Percentiles rank a stretch among this genome's conserved stretches.
phyloP scores from a whole-genome alignment of 1,284 basidiomycete species.

The Boletus mariae region DNA sequence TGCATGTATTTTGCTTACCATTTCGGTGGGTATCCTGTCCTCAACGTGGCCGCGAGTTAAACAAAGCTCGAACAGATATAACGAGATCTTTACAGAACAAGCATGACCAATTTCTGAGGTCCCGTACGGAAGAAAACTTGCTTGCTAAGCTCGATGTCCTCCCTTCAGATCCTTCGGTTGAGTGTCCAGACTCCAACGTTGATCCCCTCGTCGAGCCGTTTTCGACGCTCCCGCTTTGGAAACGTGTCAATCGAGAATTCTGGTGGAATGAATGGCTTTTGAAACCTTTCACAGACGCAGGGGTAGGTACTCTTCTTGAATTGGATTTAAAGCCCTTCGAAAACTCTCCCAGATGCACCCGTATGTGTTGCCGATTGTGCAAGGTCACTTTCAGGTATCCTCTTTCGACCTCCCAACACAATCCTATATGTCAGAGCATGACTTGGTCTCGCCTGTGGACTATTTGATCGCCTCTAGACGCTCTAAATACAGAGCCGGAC shows the following conservation, averaged over 20 bases:
- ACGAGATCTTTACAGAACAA: conserved; percentile 79
- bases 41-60: background rate
- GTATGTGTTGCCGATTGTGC: conserved; percentile 71
- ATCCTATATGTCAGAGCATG: conserved; percentile 44
- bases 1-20: conserved; percentile 80
- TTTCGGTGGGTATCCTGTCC: conserved; percentile 52
- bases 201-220: conserved; percentile 66
- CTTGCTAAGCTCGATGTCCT: conserved; percentile 54
- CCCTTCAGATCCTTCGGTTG: conserved; percentile 8
- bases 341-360: conserved; percentile 40
- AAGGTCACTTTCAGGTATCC: conserved; percentile 67
- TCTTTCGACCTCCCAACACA: conserved; percentile 57
- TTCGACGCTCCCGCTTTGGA: conserved; percentile 74
- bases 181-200: conserved; percentile 39
- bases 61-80: conserved; percentile 49
- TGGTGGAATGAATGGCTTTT: conserved; percentile 90
- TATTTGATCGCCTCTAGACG: conserved; percentile 81
- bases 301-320: conserved; percentile 42
- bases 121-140: conserved; percentile 52
- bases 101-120: conserved; percentile 57
- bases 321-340: background rate
- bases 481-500: conserved; percentile 87
- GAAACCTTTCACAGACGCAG: conserved; percentile 71
- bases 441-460: conserved; percentile 46
- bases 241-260: conserved; percentile 76